phyloP scores from a whole-genome alignment of 192 early-diverging fungal genomes.

The Coemansia sp. region DNA sequence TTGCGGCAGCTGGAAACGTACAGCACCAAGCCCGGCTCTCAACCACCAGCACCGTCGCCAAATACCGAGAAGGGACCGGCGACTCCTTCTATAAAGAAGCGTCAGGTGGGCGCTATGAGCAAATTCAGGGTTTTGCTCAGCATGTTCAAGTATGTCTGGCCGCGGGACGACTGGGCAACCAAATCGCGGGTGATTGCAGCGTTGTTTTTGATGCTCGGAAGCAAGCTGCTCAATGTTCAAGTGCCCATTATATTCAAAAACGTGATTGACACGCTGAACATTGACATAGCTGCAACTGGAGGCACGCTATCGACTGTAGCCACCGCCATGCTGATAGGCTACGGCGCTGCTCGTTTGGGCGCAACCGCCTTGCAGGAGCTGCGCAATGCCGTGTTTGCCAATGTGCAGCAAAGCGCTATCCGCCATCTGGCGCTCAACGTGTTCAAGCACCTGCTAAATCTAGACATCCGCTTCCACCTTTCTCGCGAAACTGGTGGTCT shows the following conservation, averaged over 20 bases:
- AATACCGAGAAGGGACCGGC: neutral
- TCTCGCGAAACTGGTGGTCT: conserved; percentile 94
- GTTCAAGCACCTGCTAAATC: conserved; percentile 82
- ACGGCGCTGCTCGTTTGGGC: conserved; percentile 87
- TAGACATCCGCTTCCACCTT: conserved; percentile 92
- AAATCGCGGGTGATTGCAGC: conserved; percentile 87
- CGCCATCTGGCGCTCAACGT: conserved; percentile 81
- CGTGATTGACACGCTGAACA: conserved; percentile 82
- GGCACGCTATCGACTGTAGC: conserved; percentile 72
- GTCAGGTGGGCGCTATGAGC: conserved; percentile 39
- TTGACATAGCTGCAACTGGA: conserved; percentile 58
- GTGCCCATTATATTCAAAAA: conserved; percentile 96
- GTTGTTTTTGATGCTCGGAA: conserved; percentile 74
- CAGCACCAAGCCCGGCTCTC: conserved; percentile 1
- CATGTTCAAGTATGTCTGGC: conserved; percentile 84
- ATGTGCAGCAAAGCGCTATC: conserved; percentile 92
- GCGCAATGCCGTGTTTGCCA: conserved; percentile 90
- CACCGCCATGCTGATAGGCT: conserved; percentile 92
- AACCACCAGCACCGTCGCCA: neutral
- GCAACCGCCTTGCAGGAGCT: conserved; percentile 81
- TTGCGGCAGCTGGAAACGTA: conserved; percentile 6
- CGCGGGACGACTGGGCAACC: conserved; percentile 77
- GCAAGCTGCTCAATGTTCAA: conserved; percentile 86
- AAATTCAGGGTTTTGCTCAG: conserved; percentile 64
- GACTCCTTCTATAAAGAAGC: conserved; percentile 6